These are phyloP conservation scores for Oxytropis ochrocephala DNA, from an alignment of 306 rosid genomes.

Conservation along the genomic window DNA sequence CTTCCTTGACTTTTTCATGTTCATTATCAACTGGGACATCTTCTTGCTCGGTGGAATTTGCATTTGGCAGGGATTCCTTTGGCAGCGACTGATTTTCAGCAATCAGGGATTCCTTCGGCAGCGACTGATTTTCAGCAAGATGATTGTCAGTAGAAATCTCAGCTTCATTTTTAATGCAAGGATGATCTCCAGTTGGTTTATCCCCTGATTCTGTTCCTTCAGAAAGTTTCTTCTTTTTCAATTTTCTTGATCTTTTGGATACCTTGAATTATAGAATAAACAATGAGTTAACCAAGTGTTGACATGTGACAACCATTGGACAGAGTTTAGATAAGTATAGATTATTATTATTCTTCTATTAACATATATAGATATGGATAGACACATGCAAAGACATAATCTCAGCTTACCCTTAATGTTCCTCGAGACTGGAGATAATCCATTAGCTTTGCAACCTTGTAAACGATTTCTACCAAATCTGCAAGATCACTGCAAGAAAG, in stretches of 20 bases:
- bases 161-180: slow-evolving; percentile 34
- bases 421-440: slow-evolving; percentile 85
- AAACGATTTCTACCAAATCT: slow-evolving; percentile 75
- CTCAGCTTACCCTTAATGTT: slow-evolving; percentile 65
- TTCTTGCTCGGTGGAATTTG: slow-evolving; percentile 35
- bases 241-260: slow-evolving; percentile 64
- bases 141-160: slow-evolving; percentile 33
- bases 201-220: slow-evolving; percentile 37
- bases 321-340: neutral
- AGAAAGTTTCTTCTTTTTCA: slow-evolving; percentile 37
- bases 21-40: slow-evolving; percentile 23
- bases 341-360: neutral
- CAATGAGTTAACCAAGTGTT: neutral
- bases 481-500: slow-evolving; percentile 71
- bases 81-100: slow-evolving; percentile 27
- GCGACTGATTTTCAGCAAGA: slow-evolving; percentile 28
- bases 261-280: slow-evolving; percentile 45
- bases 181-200: slow-evolving; percentile 36
- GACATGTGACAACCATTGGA: neutral
- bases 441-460: slow-evolving; percentile 62
- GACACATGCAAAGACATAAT: neutral
- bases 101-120: slow-evolving; percentile 27
- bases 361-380: neutral
- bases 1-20: slow-evolving; percentile 27
- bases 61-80: slow-evolving; percentile 24